Conservation (phyloP, 108 stramenopile genomes). For the Aurantiochytrium sp. region DNA sequence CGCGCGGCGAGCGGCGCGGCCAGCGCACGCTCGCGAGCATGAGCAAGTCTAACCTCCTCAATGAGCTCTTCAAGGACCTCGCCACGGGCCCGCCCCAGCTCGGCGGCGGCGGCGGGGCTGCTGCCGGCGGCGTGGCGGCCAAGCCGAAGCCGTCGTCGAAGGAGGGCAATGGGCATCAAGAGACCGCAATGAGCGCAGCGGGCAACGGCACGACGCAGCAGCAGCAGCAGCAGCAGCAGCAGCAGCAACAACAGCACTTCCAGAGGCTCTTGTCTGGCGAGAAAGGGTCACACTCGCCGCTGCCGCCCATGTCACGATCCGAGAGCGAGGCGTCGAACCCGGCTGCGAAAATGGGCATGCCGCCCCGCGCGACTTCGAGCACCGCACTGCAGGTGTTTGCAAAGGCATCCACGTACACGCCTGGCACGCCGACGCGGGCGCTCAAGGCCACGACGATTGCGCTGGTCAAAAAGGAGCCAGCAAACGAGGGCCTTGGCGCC, state of each 20-base stretch:
- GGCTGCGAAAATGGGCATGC: neutral
- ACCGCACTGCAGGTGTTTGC: neutral
- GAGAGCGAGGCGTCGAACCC: neutral
- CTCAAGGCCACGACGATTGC: neutral
- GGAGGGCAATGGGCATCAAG: no score
- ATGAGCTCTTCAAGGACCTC: neutral
- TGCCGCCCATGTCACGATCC: neutral
- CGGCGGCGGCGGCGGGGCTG: neutral
- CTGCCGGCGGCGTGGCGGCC: no score
- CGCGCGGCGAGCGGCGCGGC: no score
- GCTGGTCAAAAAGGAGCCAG: neutral
- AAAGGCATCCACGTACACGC: neutral
- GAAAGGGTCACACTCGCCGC: no score
- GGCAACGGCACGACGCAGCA: no score
- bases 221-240: no score
- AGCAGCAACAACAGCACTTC: no score
- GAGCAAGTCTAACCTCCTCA: neutral
- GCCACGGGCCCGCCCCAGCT: neutral
- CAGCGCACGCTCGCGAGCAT: neutral
- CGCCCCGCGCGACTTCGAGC: neutral
- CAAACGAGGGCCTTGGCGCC: neutral
- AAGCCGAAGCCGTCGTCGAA: no score
- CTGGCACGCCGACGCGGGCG: neutral
- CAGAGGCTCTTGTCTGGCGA: no score
- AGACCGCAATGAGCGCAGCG: no score